Percentiles rank a stretch among this genome's conserved stretches.
Evolutionary conservation across 2,329 filamentous ascomycete species (phyloP).

Genomic region (Pseudocercospora vitis): DNA sequence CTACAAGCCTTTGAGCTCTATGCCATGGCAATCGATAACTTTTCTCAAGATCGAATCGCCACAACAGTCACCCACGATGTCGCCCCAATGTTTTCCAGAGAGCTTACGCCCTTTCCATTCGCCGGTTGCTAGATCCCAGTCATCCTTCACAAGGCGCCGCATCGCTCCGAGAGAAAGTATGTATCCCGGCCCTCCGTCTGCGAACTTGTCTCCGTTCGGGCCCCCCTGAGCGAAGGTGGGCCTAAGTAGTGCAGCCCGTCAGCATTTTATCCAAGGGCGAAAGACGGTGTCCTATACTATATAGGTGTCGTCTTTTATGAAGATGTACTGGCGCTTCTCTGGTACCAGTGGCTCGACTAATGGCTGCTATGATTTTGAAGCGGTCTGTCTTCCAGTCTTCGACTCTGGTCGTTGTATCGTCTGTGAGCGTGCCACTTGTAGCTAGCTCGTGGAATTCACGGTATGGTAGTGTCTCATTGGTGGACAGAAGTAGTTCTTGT

Average conservation of each 20-base stretch:
- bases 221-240: constrained; percentile 33
- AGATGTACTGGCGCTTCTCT: constrained; percentile 53
- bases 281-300: constrained; percentile 42
- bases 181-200: constrained; percentile 53
- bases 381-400: constrained; percentile 54
- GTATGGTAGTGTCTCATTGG: constrained; percentile 21
- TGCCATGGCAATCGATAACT: constrained; percentile 45
- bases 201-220: constrained; percentile 45
- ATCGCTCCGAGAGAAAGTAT: constrained; percentile 50
- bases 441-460: constrained; percentile 20
- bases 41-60: constrained; percentile 53
- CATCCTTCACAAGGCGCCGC: constrained; percentile 41
- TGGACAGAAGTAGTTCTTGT: constrained; percentile 19
- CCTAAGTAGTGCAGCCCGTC: constrained; percentile 23
- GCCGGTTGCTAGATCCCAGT: constrained; percentile 33
- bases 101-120: constrained; percentile 44
- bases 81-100: constrained; percentile 38
- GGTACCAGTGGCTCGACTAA: constrained; percentile 51
- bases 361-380: constrained; percentile 56
- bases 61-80: constrained; percentile 51
- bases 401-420: neutral
- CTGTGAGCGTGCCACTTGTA: constrained; percentile 20
- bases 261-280: constrained; percentile 17
- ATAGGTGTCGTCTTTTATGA: constrained; percentile 55
- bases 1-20: constrained; percentile 50